Percentiles rank a stretch among this genome's conserved stretches.
phyloP scores from a whole-genome alignment of 83 land plant species.

The Thuja plicata region DNA sequence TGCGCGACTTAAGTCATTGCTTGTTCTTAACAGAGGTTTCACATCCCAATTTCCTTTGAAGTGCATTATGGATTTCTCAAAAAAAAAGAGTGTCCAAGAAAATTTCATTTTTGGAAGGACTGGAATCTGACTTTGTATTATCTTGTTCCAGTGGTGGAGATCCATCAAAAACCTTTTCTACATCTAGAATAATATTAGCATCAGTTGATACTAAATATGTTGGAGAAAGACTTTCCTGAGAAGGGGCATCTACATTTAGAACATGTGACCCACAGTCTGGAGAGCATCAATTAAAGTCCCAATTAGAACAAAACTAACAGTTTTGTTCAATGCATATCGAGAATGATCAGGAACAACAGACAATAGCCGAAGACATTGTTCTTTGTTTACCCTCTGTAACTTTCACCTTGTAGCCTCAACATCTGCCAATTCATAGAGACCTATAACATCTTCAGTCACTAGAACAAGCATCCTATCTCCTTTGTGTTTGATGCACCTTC shows the following conservation, averaged over 20 bases:
- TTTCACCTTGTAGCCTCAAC: too few relatives aligned
- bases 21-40: constrained; percentile 91
- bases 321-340: constrained; percentile 18
- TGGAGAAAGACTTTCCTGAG: constrained; percentile 22
- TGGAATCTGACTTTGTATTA: too few relatives aligned
- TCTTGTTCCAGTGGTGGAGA: constrained; percentile 33
- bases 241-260: constrained; percentile 15
- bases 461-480: too few relatives aligned
- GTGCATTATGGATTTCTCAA: too few relatives aligned
- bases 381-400: too few relatives aligned
- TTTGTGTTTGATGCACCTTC: too few relatives aligned
- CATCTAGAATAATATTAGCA: not conserved
- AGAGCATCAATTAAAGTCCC: constrained; percentile 10
- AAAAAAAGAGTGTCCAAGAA: too few relatives aligned
- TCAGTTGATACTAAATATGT: constrained; percentile 1
- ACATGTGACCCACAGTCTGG: constrained; percentile 22
- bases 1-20: constrained; percentile 89
- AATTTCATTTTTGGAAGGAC: too few relatives aligned
- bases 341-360: constrained; percentile 30
- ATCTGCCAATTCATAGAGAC: too few relatives aligned
- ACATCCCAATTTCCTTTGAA: constrained; percentile 83
- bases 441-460: too few relatives aligned
- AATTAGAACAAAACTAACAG: constrained; percentile 13
- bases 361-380: constrained; percentile 30
- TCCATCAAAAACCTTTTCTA: constrained; percentile 20